phyloP scores from a whole-genome alignment of 2,329 filamentous ascomycete genomes.

The Dactylonectria macrodidyma region DNA sequence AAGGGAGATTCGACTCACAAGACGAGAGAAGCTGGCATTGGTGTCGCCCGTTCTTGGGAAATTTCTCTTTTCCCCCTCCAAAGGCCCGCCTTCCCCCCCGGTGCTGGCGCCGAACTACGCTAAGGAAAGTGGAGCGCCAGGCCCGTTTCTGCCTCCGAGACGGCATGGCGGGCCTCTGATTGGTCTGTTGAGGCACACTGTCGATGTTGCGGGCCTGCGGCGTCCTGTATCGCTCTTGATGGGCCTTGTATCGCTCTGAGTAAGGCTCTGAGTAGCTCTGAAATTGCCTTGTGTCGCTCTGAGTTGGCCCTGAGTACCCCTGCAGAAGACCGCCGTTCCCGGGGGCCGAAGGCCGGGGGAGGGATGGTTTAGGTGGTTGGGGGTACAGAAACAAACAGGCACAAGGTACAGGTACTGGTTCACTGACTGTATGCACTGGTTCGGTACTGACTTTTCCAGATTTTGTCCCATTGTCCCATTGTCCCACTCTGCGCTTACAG shows the following conservation, averaged over 20 bases:
- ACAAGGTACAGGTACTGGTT: background rate
- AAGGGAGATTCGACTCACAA: slow-evolving; percentile 22
- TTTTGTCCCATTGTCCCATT: too few relatives aligned
- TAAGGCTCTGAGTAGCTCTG: too few relatives aligned
- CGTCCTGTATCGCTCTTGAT: background rate
- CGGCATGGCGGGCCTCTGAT: slow-evolving; percentile 30
- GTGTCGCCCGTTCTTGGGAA: slow-evolving; percentile 32
- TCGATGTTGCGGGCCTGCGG: slow-evolving; percentile 5
- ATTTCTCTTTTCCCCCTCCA: slow-evolving; percentile 34
- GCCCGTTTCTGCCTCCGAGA: slow-evolving; percentile 45
- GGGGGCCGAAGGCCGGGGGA: slow-evolving; percentile 45
- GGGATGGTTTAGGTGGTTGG: background rate
- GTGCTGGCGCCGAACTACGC: slow-evolving; percentile 25
- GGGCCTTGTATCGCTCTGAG: too few relatives aligned
- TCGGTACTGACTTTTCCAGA: too few relatives aligned
- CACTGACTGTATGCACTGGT: too few relatives aligned
- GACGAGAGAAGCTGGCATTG: background rate
- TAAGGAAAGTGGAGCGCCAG: slow-evolving; percentile 15
- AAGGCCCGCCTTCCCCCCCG: slow-evolving; percentile 7
- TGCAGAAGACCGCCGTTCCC: slow-evolving; percentile 41
- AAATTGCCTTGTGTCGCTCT: too few relatives aligned
- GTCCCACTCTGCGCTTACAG: too few relatives aligned
- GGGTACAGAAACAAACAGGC: background rate
- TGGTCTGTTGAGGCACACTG: slow-evolving; percentile 27
- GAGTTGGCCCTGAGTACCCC: too few relatives aligned